These are phyloP conservation scores for Eleusine coracana DNA, from an alignment of 176 grass and related monocot species.

Conservation along the genomic window DNA sequence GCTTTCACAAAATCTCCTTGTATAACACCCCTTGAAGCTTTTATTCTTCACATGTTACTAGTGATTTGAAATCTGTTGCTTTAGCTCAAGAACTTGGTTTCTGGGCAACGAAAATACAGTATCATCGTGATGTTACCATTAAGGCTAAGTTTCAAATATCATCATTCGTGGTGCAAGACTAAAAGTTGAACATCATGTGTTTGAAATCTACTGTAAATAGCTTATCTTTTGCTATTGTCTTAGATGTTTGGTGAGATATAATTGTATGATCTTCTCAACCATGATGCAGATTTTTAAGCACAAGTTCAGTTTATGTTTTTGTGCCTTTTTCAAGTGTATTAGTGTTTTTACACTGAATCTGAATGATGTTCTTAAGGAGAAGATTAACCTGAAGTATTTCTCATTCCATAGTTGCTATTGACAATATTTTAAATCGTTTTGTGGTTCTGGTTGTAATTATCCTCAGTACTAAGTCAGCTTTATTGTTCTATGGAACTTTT, in stretches of 20 bases:
- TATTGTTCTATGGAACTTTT: constrained; percentile 26
- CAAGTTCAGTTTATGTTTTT: neutral
- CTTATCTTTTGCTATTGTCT: neutral
- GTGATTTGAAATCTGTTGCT: neutral
- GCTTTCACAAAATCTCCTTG: neutral
- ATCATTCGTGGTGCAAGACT: neutral
- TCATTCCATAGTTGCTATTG: neutral
- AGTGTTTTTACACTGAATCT: neutral
- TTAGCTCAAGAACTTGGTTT: neutral
- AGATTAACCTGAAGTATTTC: neutral
- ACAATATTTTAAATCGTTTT: neutral
- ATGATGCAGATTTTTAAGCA: neutral
- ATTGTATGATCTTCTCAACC: neutral
- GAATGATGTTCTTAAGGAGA: neutral
- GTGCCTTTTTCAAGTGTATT: neutral
- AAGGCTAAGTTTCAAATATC: neutral
- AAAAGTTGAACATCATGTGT: neutral
- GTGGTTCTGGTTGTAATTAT: neutral
- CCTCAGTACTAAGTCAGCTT: constrained; percentile 14
- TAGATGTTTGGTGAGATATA: neutral
- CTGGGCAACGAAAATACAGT: neutral
- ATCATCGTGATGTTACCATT: neutral
- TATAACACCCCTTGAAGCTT: neutral
- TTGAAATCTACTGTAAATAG: neutral
- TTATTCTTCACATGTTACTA: neutral